phyloP scores from a whole-genome alignment of 371 early-diverging fungal genomes.

The Mucor mucedo region DNA sequence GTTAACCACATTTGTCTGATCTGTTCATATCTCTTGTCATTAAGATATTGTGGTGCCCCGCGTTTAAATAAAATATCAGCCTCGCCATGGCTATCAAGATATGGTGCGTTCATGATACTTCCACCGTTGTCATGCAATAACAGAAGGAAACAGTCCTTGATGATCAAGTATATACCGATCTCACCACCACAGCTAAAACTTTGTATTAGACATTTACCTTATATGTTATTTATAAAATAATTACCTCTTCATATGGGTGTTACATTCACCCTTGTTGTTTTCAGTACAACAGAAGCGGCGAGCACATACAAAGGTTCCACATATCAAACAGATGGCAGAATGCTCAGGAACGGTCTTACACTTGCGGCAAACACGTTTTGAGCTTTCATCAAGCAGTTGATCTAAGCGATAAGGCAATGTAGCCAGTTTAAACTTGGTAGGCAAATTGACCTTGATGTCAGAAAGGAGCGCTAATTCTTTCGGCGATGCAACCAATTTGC shows the following conservation, averaged over 20 bases:
- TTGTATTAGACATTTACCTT: background rate
- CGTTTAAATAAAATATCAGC: constrained; percentile 66
- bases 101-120: constrained; percentile 88
- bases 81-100: constrained; percentile 95
- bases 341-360: constrained; percentile 86
- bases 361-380: constrained; percentile 74
- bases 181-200: constrained; percentile 84
- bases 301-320: constrained; percentile 92
- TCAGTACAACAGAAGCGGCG: constrained; percentile 91
- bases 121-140: constrained; percentile 83
- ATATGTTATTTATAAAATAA: constrained; percentile 2
- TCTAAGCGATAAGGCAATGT: constrained; percentile 85
- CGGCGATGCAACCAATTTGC: background rate
- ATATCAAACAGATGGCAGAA: constrained; percentile 92
- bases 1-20: constrained; percentile 83
- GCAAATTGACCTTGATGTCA: constrained; percentile 53
- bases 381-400: constrained; percentile 80
- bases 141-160: constrained; percentile 84
- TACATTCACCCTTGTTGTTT: constrained; percentile 89
- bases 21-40: constrained; percentile 87
- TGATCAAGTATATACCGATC: constrained; percentile 85
- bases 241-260: constrained; percentile 81
- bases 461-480: background rate
- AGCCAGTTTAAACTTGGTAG: constrained; percentile 68
- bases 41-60: constrained; percentile 88